phyloP scores from a whole-genome alignment of 106 monocot genomes.

The Posidonia australis region DNA sequence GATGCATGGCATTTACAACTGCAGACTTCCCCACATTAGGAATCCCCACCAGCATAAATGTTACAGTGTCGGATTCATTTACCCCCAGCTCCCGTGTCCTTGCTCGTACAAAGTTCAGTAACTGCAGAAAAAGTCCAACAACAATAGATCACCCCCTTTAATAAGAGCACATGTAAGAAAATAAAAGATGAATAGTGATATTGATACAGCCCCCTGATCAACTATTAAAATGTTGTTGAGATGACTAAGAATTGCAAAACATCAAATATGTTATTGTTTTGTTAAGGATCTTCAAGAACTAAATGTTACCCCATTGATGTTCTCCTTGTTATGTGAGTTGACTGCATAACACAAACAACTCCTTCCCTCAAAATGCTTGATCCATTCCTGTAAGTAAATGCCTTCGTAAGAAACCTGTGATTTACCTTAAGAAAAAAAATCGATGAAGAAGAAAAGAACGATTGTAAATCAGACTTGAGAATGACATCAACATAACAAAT shows the following conservation, averaged over 20 bases:
- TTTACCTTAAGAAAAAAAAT: no score
- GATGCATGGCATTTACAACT: conserved; percentile 66
- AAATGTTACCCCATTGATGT: conserved; percentile 45
- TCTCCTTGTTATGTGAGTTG: conserved; percentile 67
- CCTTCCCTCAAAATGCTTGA: conserved; percentile 31
- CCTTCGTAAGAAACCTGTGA: background rate
- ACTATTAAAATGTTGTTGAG: background rate
- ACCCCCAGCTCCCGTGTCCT: conserved; percentile 36
- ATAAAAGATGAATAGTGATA: no score
- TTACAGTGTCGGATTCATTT: conserved; percentile 39
- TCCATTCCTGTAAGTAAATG: conserved; percentile 43
- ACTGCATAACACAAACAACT: conserved; percentile 37
- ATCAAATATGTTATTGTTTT: no score
- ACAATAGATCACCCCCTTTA: no score
- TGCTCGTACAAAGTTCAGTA: conserved; percentile 36
- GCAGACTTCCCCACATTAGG: conserved; percentile 93
- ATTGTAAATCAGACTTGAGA: no score
- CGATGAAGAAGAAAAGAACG: no score
- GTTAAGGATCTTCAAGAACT: no score
- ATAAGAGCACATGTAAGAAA: no score
- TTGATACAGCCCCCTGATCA: no score
- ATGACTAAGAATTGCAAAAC: no score
- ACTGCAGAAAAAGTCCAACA: conserved; percentile 22
- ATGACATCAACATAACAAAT: no score
- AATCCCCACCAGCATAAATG: conserved; percentile 63